These are phyloP conservation scores for Lentinula lateritia DNA, from an alignment of 768 basidiomycete species.

Conservation along the genomic window DNA sequence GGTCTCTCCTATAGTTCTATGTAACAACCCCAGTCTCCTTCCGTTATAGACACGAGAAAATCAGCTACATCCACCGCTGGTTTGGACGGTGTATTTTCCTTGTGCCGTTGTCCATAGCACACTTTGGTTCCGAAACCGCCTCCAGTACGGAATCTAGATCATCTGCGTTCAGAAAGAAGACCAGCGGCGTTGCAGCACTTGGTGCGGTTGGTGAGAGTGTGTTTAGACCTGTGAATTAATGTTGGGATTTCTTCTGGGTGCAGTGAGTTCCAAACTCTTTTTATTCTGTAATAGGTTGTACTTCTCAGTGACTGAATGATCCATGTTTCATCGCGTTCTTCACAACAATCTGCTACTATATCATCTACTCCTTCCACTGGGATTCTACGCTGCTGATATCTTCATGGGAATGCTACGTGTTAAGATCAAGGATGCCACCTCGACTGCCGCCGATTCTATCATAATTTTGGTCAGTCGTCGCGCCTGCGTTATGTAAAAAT, in stretches of 20 bases:
- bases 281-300: neutral
- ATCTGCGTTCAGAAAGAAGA: slow-evolving; percentile 49
- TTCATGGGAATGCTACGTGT: slow-evolving; percentile 60
- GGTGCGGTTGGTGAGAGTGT: slow-evolving; percentile 45
- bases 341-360: slow-evolving; percentile 79
- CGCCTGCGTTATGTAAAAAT: no score
- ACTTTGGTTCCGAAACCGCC: slow-evolving; percentile 56
- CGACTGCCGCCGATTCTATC: slow-evolving; percentile 53
- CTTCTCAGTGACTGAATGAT: slow-evolving; percentile 31
- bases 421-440: slow-evolving; percentile 72
- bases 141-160: slow-evolving; percentile 36
- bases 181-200: slow-evolving; percentile 50
- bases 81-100: slow-evolving; percentile 36
- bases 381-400: slow-evolving; percentile 78
- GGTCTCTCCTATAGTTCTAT: no score
- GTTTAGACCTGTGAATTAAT: slow-evolving; percentile 37
- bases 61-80: slow-evolving; percentile 65
- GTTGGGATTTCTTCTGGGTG: slow-evolving; percentile 38
- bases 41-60: slow-evolving; percentile 32
- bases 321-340: slow-evolving; percentile 40
- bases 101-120: slow-evolving; percentile 32
- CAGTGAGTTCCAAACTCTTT: neutral
- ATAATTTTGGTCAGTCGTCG: slow-evolving; percentile 62
- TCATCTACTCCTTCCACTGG: slow-evolving; percentile 73
- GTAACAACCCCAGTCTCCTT: no score